A percentile compares a stretch with the other conserved stretches of the same genome.
phyloP scores from a whole-genome alignment of 371 early-diverging fungal genomes.

The Choanephora cucurbitarum region DNA sequence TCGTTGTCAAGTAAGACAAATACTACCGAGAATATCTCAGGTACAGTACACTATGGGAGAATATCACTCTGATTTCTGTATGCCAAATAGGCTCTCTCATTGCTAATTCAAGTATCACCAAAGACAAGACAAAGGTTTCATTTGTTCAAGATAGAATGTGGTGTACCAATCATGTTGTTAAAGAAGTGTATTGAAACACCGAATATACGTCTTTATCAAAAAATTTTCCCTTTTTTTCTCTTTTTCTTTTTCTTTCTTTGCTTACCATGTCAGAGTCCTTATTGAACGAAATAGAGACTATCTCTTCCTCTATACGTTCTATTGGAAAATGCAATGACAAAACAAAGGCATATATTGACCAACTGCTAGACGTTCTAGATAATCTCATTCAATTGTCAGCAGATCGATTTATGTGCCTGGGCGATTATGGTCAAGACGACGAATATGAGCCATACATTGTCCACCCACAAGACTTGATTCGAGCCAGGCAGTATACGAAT shows the following conservation, averaged over 20 bases:
- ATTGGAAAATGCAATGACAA: constrained; percentile 1
- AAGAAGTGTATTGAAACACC: constrained; percentile 13
- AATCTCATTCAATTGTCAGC: constrained; percentile 35
- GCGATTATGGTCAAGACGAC: constrained; percentile 24
- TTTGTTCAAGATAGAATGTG: too few species aligned
- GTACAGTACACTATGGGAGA: too few species aligned
- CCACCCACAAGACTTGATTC: constrained; percentile 23
- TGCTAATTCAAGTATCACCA: too few species aligned
- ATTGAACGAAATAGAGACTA: constrained; percentile 7
- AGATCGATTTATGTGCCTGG: constrained; percentile 36
- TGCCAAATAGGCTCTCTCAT: too few species aligned
- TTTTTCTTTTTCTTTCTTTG: constrained; percentile 1
- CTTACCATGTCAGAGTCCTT: constrained; percentile 1
- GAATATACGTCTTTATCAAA: neutral
- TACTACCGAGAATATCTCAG: too few species aligned
- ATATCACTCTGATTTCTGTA: too few species aligned
- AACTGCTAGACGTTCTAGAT: constrained; percentile 26
- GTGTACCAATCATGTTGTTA: constrained; percentile 5
- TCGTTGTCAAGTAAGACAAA: neutral
- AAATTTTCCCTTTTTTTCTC: constrained; percentile 1
- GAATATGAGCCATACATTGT: constrained; percentile 26
- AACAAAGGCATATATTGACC: constrained; percentile 10
- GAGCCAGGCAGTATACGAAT: constrained; percentile 27
- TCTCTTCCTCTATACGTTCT: constrained; percentile 4
- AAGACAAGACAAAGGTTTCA: too few species aligned